Conservation (phyloP, 768 basidiomycete species). For the Amanita pallidorosea region DNA sequence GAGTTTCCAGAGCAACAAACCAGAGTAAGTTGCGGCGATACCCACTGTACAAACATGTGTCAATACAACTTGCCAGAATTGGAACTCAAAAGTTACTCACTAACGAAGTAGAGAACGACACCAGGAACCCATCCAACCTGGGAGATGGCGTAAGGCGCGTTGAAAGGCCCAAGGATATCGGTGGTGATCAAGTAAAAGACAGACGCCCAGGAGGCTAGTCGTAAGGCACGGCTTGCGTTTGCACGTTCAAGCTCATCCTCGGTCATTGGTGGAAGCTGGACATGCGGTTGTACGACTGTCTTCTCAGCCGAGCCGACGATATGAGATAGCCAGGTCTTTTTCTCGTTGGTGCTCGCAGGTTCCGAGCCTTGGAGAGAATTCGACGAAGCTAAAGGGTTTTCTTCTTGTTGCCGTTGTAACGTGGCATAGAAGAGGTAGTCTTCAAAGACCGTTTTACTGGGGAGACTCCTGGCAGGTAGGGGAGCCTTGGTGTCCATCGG, state of each 20-base stretch:
- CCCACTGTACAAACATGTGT: constrained; percentile 26
- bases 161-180: constrained; percentile 54
- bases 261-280: constrained; percentile 5
- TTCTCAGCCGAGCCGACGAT: neutral
- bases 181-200: constrained; percentile 50
- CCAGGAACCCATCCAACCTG: constrained; percentile 52
- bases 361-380: neutral
- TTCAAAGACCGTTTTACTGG: constrained; percentile 17
- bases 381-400: constrained; percentile 9
- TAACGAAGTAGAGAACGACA: constrained; percentile 31
- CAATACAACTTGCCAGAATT: no score
- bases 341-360: neutral
- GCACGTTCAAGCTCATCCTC: constrained; percentile 13
- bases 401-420: constrained; percentile 18
- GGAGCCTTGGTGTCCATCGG: neutral
- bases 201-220: constrained; percentile 38
- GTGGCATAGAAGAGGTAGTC: constrained; percentile 27
- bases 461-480: neutral
- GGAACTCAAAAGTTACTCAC: constrained; percentile 14
- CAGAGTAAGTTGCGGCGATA: constrained; percentile 41
- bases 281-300: neutral
- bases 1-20: constrained; percentile 43
- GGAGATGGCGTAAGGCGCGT: constrained; percentile 32
- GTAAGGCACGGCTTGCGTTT: constrained; percentile 33
- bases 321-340: neutral